These are phyloP conservation scores for Blastobotrys mokoenaii DNA, from an alignment of 805 yeast genomes.

Conservation along the genomic window DNA sequence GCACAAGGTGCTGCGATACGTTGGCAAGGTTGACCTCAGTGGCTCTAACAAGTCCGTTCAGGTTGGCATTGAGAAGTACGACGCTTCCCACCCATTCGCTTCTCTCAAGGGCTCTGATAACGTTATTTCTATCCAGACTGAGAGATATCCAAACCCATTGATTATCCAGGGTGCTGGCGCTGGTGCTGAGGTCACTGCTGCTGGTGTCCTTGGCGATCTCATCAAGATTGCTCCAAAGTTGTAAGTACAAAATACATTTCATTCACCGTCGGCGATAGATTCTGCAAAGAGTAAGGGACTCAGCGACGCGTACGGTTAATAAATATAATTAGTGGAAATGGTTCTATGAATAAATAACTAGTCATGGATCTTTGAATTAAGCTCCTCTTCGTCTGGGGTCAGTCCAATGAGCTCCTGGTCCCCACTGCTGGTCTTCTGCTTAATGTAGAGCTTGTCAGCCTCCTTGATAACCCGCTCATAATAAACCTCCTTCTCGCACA, in stretches of 20 bases:
- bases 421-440: no score
- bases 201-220: slow-evolving; percentile 91
- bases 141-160: slow-evolving; percentile 88
- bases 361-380: no score
- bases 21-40: slow-evolving; percentile 79
- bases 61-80: slow-evolving; percentile 80
- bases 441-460: slow-evolving; percentile 35
- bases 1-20: slow-evolving; percentile 84
- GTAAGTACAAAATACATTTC: not conserved
- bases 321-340: not conserved
- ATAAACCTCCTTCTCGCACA: slow-evolving; percentile 45
- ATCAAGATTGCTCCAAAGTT: slow-evolving; percentile 87
- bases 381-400: no score
- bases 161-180: slow-evolving; percentile 96
- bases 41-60: slow-evolving; percentile 47
- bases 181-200: slow-evolving; percentile 69
- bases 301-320: not conserved
- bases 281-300: not conserved
- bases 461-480: slow-evolving; percentile 40
- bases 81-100: slow-evolving; percentile 89
- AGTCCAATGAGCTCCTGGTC: no score
- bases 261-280: not conserved
- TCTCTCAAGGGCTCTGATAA: slow-evolving; percentile 93
- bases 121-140: slow-evolving; percentile 83
- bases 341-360: no score